Percentiles rank a stretch among this genome's conserved stretches.
Conservation (phyloP, 1,284 basidiomycete species). For the Ganoderma sinense region DNA sequence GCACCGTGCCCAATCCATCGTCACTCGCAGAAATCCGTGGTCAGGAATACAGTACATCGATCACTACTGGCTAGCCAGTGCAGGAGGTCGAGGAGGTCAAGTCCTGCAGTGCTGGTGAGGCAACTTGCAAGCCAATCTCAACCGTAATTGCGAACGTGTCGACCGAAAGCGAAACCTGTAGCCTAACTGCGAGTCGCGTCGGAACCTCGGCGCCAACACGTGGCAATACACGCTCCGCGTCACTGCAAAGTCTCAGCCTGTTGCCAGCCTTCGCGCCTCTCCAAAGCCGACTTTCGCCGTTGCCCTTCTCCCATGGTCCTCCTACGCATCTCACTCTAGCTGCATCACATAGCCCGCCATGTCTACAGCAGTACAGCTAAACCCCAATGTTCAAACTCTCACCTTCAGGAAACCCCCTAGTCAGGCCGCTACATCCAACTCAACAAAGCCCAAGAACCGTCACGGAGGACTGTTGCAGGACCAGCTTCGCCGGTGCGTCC, state of each 20-base stretch:
- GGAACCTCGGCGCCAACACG: conserved; percentile 19
- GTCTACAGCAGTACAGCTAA: conserved; percentile 31
- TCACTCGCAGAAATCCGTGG: too few species aligned
- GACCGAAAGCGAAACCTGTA: too few species aligned
- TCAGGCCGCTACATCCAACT: conserved; percentile 36
- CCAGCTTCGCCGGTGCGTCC: conserved; percentile 68
- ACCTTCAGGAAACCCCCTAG: conserved; percentile 60
- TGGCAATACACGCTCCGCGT: conserved; percentile 14
- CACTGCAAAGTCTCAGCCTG: not conserved
- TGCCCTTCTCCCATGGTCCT: conserved; percentile 11
- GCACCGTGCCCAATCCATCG: too few species aligned
- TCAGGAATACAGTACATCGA: too few species aligned
- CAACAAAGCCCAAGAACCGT: conserved; percentile 44
- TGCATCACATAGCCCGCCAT: conserved; percentile 20
- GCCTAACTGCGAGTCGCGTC: conserved; percentile 12
- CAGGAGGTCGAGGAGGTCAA: too few species aligned
- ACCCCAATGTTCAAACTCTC: conserved; percentile 54
- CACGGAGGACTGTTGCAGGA: conserved; percentile 80
- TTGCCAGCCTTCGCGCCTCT: not conserved
- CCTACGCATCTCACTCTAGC: not conserved
- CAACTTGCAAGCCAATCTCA: too few species aligned
- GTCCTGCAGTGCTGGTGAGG: too few species aligned
- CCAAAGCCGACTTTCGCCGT: conserved; percentile 11
- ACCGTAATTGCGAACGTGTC: too few species aligned
- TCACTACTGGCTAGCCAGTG: not conserved